Percentiles rank a stretch among this genome's conserved stretches.
Conservation (phyloP, 352 stramenopile genomes). For the Hyaloperonospora arabidopsidis region DNA sequence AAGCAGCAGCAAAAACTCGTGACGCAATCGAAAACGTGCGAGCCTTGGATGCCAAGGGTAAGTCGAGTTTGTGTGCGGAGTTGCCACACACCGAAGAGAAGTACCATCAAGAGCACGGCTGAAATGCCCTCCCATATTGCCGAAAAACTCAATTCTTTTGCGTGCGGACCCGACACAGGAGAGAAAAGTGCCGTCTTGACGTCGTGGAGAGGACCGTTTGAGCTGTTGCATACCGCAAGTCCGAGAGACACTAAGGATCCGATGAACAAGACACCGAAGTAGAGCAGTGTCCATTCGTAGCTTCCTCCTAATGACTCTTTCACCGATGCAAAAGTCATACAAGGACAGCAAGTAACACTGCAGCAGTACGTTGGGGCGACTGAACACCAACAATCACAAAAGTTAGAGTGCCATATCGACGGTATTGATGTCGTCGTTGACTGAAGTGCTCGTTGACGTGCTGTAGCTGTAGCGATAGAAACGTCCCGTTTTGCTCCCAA, state of each 20-base stretch:
- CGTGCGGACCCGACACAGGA: too few species aligned
- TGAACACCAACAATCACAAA: slow-evolving; percentile 29
- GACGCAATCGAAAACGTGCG: slow-evolving; percentile 26
- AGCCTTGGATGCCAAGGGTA: slow-evolving; percentile 37
- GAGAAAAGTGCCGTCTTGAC: too few species aligned
- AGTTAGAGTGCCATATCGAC: slow-evolving; percentile 19
- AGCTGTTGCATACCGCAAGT: slow-evolving; percentile 19
- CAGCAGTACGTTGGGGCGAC: slow-evolving; percentile 33
- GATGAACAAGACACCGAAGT: slow-evolving; percentile 36
- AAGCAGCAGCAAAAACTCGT: slow-evolving; percentile 40
- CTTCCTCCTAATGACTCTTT: slow-evolving; percentile 29
- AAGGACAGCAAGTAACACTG: slow-evolving; percentile 33
- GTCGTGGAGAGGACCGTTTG: neutral
- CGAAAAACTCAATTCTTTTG: slow-evolving; percentile 1
- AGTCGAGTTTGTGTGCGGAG: slow-evolving; percentile 36
- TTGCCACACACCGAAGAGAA: slow-evolving; percentile 35
- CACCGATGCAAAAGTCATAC: slow-evolving; percentile 33
- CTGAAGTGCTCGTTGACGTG: slow-evolving; percentile 9
- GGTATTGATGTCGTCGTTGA: neutral
- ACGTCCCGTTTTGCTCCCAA: neutral
- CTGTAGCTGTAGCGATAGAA: slow-evolving; percentile 3
- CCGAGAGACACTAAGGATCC: slow-evolving; percentile 30
- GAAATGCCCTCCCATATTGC: slow-evolving; percentile 15
- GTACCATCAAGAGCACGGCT: slow-evolving; percentile 22
- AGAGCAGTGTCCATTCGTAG: slow-evolving; percentile 38